phyloP scores from a whole-genome alignment of 75 land plant species.

The Larix kaempferi region DNA sequence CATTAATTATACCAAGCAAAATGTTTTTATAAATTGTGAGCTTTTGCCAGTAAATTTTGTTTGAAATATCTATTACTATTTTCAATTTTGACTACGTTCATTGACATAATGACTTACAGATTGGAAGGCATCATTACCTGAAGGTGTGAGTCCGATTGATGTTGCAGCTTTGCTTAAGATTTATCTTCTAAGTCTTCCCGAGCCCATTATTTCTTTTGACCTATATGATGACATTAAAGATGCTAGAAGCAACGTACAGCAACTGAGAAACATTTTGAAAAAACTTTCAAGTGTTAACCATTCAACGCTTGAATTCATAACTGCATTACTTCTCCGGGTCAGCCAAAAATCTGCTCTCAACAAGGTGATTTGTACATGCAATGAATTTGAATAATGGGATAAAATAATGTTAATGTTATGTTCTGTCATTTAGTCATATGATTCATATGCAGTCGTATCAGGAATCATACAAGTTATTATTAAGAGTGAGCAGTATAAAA shows the following conservation, averaged over 20 bases:
- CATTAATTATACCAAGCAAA: neutral
- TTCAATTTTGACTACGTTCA: neutral
- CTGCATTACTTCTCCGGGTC: conserved; percentile 62
- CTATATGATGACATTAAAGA: conserved; percentile 55
- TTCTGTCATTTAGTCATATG: neutral
- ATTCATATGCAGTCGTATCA: neutral
- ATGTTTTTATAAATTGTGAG: neutral
- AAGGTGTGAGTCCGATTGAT: conserved; percentile 65
- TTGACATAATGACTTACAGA: conserved; percentile 31
- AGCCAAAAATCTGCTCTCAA: conserved; percentile 73
- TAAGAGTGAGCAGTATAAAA: no score
- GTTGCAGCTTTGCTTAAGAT: conserved; percentile 70
- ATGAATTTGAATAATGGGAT: neutral
- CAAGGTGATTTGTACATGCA: conserved; percentile 33
- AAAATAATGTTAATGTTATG: neutral
- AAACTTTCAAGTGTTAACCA: conserved; percentile 67
- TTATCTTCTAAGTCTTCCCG: conserved; percentile 74
- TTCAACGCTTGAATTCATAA: conserved; percentile 70
- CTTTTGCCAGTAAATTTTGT: neutral
- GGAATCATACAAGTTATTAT: neutral
- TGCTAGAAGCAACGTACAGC: conserved; percentile 50
- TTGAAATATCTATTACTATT: neutral
- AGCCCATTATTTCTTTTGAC: conserved; percentile 66
- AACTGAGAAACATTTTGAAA: conserved; percentile 50
- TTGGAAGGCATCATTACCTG: conserved; percentile 64